phyloP scores from a whole-genome alignment of 192 early-diverging fungal genomes.

The Podila verticillata region DNA sequence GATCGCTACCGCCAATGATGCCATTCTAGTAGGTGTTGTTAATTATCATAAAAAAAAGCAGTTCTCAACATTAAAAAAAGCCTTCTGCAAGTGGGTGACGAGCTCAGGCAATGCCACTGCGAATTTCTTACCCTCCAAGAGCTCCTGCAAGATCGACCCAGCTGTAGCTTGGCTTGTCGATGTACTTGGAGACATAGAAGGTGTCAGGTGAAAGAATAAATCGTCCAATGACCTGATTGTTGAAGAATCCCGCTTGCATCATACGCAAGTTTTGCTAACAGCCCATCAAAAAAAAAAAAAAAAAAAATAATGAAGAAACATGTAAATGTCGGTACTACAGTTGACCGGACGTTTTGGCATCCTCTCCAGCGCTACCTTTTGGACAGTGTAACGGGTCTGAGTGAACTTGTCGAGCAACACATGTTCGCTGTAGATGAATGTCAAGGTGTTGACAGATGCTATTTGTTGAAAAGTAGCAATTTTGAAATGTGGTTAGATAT shows the following conservation, averaged over 20 bases:
- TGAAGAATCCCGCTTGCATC: conserved; percentile 9
- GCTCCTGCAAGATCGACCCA: conserved; percentile 47
- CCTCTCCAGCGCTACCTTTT: conserved; percentile 22
- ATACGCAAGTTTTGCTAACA: conserved; percentile 33
- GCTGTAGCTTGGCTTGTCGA: conserved; percentile 40
- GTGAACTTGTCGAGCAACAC: neutral
- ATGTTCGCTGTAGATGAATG: conserved; percentile 40
- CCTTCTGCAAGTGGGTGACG: no score
- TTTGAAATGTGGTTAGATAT: neutral
- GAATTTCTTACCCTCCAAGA: conserved; percentile 33
- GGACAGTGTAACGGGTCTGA: conserved; percentile 23
- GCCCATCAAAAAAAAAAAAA: neutral
- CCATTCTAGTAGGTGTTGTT: conserved; percentile 22
- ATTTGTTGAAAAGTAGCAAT: neutral
- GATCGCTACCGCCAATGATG: conserved; percentile 30
- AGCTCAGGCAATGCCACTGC: neutral
- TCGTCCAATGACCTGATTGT: conserved; percentile 8
- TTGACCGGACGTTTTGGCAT: no score
- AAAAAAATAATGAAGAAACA: neutral
- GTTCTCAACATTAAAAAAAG: neutral
- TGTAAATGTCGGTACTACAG: neutral
- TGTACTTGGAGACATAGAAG: conserved; percentile 26
- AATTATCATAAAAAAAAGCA: neutral
- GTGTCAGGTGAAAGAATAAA: conserved; percentile 34
- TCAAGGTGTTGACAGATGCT: conserved; percentile 44